phyloP scores from a whole-genome alignment of 371 early-diverging fungal genomes.

The Apophysomyces elegans region DNA sequence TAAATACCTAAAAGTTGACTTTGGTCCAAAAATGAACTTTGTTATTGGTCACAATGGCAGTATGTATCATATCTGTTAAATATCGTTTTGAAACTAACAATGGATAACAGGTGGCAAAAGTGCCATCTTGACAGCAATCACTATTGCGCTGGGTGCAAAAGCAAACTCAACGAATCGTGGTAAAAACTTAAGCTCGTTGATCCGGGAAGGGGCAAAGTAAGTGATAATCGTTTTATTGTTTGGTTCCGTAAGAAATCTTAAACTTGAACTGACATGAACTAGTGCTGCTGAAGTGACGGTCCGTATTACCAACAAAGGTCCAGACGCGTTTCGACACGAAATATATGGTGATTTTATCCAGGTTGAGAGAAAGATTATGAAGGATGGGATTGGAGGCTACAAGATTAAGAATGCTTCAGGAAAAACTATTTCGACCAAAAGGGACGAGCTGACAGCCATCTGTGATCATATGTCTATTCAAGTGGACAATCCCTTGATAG shows the following conservation, averaged over 20 bases:
- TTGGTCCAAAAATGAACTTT: constrained; percentile 93
- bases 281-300: constrained; percentile 72
- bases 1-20: constrained; percentile 70
- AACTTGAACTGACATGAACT: not conserved
- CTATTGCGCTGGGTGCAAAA: constrained; percentile 90
- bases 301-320: constrained; percentile 81
- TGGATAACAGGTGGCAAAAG: constrained; percentile 81
- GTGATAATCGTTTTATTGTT: constrained; percentile 16
- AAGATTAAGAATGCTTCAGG: constrained; percentile 71
- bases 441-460: constrained; percentile 82
- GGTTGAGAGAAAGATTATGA: constrained; percentile 82
- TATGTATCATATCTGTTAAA: constrained; percentile 31
- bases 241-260: not conserved
- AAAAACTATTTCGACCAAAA: constrained; percentile 69
- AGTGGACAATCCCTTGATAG: constrained; percentile 91
- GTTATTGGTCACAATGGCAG: constrained; percentile 95
- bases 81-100: not conserved
- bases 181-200: constrained; percentile 72
- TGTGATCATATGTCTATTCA: constrained; percentile 89
- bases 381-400: constrained; percentile 73
- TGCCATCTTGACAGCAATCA: constrained; percentile 92
- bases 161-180: constrained; percentile 89
- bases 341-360: constrained; percentile 81
- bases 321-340: constrained; percentile 80
- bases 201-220: constrained; percentile 83